Base-by-base conservation (phyloP, 495 filamentous ascomycete genomes). In the Gamarada debralockiae region DNA sequence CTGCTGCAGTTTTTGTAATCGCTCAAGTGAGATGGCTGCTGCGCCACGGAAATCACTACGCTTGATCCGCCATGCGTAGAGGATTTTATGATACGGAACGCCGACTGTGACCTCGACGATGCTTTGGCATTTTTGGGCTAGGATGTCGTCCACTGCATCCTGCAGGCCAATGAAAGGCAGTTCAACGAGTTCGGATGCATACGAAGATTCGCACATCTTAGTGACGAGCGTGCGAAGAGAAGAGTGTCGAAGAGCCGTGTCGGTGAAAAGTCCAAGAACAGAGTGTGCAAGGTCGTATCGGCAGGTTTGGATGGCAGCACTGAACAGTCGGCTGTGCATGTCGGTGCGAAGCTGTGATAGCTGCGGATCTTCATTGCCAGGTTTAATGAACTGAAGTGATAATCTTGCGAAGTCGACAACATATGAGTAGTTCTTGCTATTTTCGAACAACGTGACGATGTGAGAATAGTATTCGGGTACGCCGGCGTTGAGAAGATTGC, bases 41-140 rank as follows among this genome's bases (percentile, higher is more conserved):
- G 89, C 93, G 43, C 92, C 93, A 33, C 92, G 88, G 70, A 88
- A 93, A 65, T 98, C 89, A 49, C 81, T 78, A 45, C 84, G 86
- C 56, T 81, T 80, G 50, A 96, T 83, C 47, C 95, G 83, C 78
- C 89, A 97, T 18, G 91, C 82, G 58, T 95, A 93, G 23, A 97
- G 80, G 38, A 96, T 83, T 59, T 89, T 85, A 62, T 86, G 86
- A 67, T 87, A 92, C 6, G 81, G 84, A 1, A 79, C 73, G 21
- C 77, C 79, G 18, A 71, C 70, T 37, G 73, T 64, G 27, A 87
- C 75, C 56, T 83, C 83, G 18, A 77, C 63, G 21, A 77, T 75
- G 9, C 73, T 71, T 25, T 73, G 72, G 61, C 81, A 84, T 65
- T 81, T 78, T 25, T 82, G 82, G 31, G 75, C 67, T 8, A 97